Evolutionary conservation across 345 rosid genomes (phyloP).

Genomic region (Arabidopsis arenosa): DNA sequence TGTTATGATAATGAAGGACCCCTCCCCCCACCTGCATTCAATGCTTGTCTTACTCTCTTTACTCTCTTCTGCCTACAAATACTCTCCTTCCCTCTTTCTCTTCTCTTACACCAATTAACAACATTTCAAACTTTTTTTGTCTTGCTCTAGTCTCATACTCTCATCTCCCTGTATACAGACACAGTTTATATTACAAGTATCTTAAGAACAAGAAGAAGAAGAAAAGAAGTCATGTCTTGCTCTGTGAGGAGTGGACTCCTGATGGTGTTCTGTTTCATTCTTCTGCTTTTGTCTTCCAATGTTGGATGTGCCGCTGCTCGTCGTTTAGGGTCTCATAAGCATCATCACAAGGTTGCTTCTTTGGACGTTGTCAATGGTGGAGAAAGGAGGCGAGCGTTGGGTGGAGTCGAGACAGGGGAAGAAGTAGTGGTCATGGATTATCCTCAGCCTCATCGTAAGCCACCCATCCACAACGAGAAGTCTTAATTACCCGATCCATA

Average conservation of each 20-base stretch:
- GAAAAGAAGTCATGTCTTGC: slow-evolving; percentile 41
- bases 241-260: slow-evolving; percentile 23
- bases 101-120: slow-evolving; percentile 26
- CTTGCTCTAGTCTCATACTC: slow-evolving; percentile 17
- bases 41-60: slow-evolving; percentile 47
- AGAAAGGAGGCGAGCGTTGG: slow-evolving; percentile 38
- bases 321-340: slow-evolving; percentile 27
- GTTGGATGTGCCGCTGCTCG: slow-evolving; percentile 34
- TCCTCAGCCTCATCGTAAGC: slow-evolving; percentile 85
- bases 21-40: slow-evolving; percentile 47
- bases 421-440: slow-evolving; percentile 73
- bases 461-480: slow-evolving; percentile 92
- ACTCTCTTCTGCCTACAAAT: slow-evolving; percentile 42
- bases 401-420: slow-evolving; percentile 47
- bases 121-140: slow-evolving; percentile 28
- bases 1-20: slow-evolving; percentile 46
- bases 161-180: slow-evolving; percentile 1
- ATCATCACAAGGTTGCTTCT: slow-evolving; percentile 38
- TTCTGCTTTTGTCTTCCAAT: slow-evolving; percentile 39
- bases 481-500: slow-evolving; percentile 34
- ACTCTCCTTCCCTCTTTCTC: slow-evolving; percentile 39
- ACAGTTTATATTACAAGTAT: not conserved
- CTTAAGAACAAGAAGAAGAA: slow-evolving; percentile 7
- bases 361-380: not conserved
- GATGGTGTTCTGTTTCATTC: slow-evolving; percentile 30